Evolutionary conservation across 1,284 basidiomycete species (phyloP), one percentile per base, ranked within the genome.

Genomic region (Coniferiporia sulphurascens): DNA sequence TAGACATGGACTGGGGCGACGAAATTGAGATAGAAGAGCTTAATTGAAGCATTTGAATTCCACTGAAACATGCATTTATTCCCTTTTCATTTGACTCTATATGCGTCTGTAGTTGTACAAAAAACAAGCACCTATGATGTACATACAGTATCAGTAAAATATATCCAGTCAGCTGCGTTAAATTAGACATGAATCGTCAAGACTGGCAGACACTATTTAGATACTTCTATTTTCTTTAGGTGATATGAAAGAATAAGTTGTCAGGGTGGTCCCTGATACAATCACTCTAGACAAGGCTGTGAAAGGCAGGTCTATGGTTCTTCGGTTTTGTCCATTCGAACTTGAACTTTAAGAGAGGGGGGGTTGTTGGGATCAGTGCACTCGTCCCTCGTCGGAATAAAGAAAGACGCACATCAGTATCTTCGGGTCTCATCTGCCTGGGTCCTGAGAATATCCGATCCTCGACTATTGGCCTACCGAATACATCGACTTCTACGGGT

Each of bases 1-100:
- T 90, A 67, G 89, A 91, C 68, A 87, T 92, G 83, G 86, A 91
- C 65, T 91, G 19, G 57, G 38, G 1, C 5, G 27, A 27, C 27
- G 27, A 27, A 27, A 27, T 27, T 27, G 27, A 27, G 27, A 27
- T 27, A 3, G 27, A 27, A 5, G 27, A 27, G 27, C 27, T 27
- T 5, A 27, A 27, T 27, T 27, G 27, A 27, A 5, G 27, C 27
- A 27, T 27, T 27, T 27, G 2, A 27, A 27, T 27, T 5, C 5
- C 27, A 27, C 5, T 3, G 5, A 27, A 27, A 27, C 27, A 2
- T 27, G 5, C 27, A 3, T 27, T 27, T 27, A 5, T 27, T 5
- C 27, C 5, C 5, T 5, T 5, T 27, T 27, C 27, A 27, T 27
- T 5, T 27, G 27, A 3, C 5, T 5, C 2, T 27, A 27, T 27